phyloP scores from a whole-genome alignment of 768 basidiomycete species.

The Filobasidium wieringae region DNA sequence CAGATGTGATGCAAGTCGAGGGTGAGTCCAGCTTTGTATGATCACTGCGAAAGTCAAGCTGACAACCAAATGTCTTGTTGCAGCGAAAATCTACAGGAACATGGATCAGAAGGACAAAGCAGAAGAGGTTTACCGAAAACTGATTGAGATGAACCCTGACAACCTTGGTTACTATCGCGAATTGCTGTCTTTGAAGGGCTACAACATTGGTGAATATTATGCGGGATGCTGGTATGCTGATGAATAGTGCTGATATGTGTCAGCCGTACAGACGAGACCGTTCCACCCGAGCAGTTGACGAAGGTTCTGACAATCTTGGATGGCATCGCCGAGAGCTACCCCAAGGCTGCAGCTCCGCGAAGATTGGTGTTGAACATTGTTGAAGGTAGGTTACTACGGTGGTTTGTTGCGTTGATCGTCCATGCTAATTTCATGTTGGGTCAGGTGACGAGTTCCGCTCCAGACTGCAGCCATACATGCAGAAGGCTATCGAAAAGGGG shows the following conservation, averaged over 20 bases:
- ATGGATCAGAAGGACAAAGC: slow-evolving; percentile 56
- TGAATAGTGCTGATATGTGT: background rate
- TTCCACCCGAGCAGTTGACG: slow-evolving; percentile 22
- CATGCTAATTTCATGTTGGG: background rate
- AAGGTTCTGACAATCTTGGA: slow-evolving; percentile 51
- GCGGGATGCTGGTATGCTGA: background rate
- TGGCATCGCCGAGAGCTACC: slow-evolving; percentile 52
- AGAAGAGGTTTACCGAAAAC: slow-evolving; percentile 61
- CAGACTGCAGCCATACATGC: slow-evolving; percentile 56
- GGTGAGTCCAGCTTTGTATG: slow-evolving; percentile 18
- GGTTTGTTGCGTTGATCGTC: background rate
- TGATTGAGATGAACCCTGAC: slow-evolving; percentile 80
- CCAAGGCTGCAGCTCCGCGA: slow-evolving; percentile 57
- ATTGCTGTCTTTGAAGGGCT: slow-evolving; percentile 54
- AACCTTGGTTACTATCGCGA: slow-evolving; percentile 66
- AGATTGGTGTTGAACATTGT: slow-evolving; percentile 63
- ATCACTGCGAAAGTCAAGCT: background rate
- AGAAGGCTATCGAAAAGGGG: slow-evolving; percentile 62
- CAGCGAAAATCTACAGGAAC: slow-evolving; percentile 69
- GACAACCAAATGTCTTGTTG: slow-evolving; percentile 21
- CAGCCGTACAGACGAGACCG: slow-evolving; percentile 43
- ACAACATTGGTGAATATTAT: slow-evolving; percentile 51
- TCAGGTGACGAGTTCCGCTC: slow-evolving; percentile 59
- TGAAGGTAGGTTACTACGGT: slow-evolving; percentile 39
- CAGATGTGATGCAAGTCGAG: slow-evolving; percentile 28